Evolutionary conservation across 2,329 filamentous ascomycete species (phyloP).

Genomic region (Claviceps capensis): DNA sequence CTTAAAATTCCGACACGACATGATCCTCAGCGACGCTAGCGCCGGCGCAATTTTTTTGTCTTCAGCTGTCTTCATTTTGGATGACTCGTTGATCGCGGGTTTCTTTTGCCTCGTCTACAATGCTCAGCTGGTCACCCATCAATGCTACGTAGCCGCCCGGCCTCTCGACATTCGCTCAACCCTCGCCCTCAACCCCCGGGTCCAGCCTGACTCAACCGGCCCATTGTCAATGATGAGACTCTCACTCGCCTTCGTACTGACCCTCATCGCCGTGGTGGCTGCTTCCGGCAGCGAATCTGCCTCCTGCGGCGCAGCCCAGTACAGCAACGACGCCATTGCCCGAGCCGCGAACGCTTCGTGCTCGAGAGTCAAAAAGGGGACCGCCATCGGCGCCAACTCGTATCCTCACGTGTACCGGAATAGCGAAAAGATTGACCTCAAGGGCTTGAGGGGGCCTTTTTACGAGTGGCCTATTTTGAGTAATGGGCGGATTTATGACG

Average conservation of each 20-base stretch:
- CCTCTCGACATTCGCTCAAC: too few relatives aligned
- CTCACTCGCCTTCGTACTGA: slow-evolving; percentile 5
- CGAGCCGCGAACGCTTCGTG: slow-evolving; percentile 38
- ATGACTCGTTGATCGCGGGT: too few relatives aligned
- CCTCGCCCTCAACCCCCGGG: too few relatives aligned
- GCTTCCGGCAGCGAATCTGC: slow-evolving; percentile 13
- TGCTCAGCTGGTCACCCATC: too few relatives aligned
- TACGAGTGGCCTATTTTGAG: slow-evolving; percentile 48
- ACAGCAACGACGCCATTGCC: slow-evolving; percentile 29
- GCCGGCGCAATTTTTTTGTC: too few relatives aligned
- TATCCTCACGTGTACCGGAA: slow-evolving; percentile 50
- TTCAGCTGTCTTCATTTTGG: too few relatives aligned
- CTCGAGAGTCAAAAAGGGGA: slow-evolving; percentile 29
- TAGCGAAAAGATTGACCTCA: slow-evolving; percentile 48
- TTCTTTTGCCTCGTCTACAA: too few relatives aligned
- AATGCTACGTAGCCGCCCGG: too few relatives aligned
- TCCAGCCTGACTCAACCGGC: too few relatives aligned
- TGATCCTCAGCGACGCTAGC: too few relatives aligned
- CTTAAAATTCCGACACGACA: too few relatives aligned
- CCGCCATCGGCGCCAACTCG: slow-evolving; percentile 18
- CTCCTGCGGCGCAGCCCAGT: slow-evolving; percentile 39
- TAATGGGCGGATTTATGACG: slow-evolving; percentile 35
- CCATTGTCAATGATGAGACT: slow-evolving; percentile 1
- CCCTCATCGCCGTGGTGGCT: slow-evolving; percentile 6
- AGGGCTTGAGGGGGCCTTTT: slow-evolving; percentile 39